These are phyloP conservation scores for Cymodocea nodosa DNA, from an alignment of 116 monocot species.

Conservation along the genomic window DNA sequence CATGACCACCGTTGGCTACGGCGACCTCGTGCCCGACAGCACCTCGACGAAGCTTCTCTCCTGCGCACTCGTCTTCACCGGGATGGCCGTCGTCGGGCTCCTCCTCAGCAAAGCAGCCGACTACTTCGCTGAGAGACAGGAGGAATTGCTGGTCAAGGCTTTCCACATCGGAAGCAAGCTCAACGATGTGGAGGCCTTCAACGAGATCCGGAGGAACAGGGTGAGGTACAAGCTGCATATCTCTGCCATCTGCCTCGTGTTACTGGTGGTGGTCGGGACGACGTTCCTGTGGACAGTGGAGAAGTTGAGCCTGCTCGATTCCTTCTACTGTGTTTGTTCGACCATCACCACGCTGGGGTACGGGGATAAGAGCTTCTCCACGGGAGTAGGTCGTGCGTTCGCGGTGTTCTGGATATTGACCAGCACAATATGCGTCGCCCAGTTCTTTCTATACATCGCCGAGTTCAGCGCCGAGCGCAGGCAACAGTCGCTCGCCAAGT, in stretches of 20 bases:
- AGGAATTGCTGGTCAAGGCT: constrained; percentile 53
- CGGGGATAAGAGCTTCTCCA: constrained; percentile 94
- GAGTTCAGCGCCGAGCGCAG: constrained; percentile 50
- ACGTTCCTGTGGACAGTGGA: constrained; percentile 53
- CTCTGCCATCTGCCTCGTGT: constrained; percentile 17
- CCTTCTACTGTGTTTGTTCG: constrained; percentile 93
- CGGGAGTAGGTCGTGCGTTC: constrained; percentile 48
- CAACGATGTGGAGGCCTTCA: constrained; percentile 26
- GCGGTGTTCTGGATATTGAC: constrained; percentile 78
- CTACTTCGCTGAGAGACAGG: constrained; percentile 86
- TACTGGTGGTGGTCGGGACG: constrained; percentile 37
- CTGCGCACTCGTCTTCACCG: constrained; percentile 68
- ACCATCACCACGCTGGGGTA: constrained; percentile 95
- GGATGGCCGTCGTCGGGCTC: constrained; percentile 71
- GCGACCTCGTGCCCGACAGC: constrained; percentile 79
- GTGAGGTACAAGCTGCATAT: constrained; percentile 49
- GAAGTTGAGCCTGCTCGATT: constrained; percentile 55
- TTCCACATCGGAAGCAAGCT: constrained; percentile 30
- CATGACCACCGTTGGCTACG: constrained; percentile 96
- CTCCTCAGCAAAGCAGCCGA: constrained; percentile 72
- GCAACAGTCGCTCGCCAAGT: constrained; percentile 55
- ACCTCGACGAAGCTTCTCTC: constrained; percentile 58
- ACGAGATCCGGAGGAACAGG: constrained; percentile 41
- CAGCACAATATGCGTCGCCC: constrained; percentile 57
- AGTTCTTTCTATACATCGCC: constrained; percentile 83